Evolutionary conservation across 495 filamentous ascomycete species (phyloP), one percentile per base, ranked within the genome.

Genomic region (Penicillium ochrochloron): DNA sequence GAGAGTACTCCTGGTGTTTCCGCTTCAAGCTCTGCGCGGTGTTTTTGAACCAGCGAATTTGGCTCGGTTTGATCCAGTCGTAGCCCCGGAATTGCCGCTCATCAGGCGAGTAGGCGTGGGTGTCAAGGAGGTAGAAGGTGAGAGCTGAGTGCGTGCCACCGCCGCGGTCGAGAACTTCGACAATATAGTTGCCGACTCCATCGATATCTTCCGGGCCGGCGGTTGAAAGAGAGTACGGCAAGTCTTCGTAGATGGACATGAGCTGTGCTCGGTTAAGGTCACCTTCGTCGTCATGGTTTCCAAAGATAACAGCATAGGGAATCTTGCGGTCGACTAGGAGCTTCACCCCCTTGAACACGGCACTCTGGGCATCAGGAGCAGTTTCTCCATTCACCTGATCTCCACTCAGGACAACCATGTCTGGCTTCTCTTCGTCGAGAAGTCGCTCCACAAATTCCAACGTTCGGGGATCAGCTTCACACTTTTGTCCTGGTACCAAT

Each of bases 311-410:
- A 41, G 93, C 94, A 69, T 94, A 99, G 0, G 95, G 96, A 46
- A 97, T 90, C 66, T 91, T 90, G 72, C 89, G 92, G 70, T 92
- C 86, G 64, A 94, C 89, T 55, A 99, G 86, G 4, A 94, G 80
- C 63, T 92, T 89, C 19, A 92, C 93, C 64, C 93, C 92, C 76
- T 99, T 99, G 82, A 96, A 97, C 54, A 99, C 87, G 8, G 94
- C 92, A 67, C 86, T 92, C 74, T 97, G 94, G n/a, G 89, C 88
- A 83, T 99, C 95, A 21, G 89, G 91, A 2, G 95, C 87, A 0
- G 92, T 93, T 48, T 96, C 95, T 41, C 95, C 95, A 66, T 98
- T 97, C 39, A 99, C 89, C 75, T 97, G 93, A 74, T 99, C 95
- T 35, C 95, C 95, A 59, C 88, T 93, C 41, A 98, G 81, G 23